Evolutionary conservation across 805 yeast genomes (phyloP).

Genomic region (Wickerhamiella domercqiae): DNA sequence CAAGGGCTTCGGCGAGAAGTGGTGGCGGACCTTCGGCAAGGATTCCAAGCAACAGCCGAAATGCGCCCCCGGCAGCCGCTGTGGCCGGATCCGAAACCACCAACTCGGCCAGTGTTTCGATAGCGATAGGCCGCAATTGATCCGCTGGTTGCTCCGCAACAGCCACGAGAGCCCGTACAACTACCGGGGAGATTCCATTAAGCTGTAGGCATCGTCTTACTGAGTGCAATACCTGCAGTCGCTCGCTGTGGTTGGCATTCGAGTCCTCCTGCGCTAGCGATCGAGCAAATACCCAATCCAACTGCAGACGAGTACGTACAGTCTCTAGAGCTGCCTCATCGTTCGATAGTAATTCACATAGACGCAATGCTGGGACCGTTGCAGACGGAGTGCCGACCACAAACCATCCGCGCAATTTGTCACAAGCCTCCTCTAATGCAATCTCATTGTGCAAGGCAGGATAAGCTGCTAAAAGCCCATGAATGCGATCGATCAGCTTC

Average conservation of each 20-base stretch:
- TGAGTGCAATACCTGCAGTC: slow-evolving; percentile 63
- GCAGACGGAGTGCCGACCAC: slow-evolving; percentile 30
- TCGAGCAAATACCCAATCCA: slow-evolving; percentile 49
- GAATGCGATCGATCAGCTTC: slow-evolving; percentile 7
- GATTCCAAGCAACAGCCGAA: slow-evolving; percentile 31
- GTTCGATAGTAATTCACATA: slow-evolving; percentile 49
- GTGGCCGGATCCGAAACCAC: slow-evolving; percentile 31
- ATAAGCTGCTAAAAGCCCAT: slow-evolving; percentile 7
- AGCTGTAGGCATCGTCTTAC: slow-evolving; percentile 46
- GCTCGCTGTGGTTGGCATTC: slow-evolving; percentile 35
- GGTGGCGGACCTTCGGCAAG: slow-evolving; percentile 40
- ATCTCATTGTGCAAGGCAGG: slow-evolving; percentile 11
- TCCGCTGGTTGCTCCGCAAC: slow-evolving; percentile 43
- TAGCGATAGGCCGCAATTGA: slow-evolving; percentile 33
- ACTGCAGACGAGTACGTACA: slow-evolving; percentile 33
- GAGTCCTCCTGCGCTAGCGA: slow-evolving; percentile 46
- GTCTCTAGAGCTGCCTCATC: slow-evolving; percentile 38
- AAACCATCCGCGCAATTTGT: slow-evolving; percentile 43
- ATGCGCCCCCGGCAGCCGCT: slow-evolving; percentile 32
- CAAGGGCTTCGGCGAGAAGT: slow-evolving; percentile 30
- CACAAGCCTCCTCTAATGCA: slow-evolving; percentile 21
- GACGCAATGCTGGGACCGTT: slow-evolving; percentile 59
- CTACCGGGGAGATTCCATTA: slow-evolving; percentile 38
- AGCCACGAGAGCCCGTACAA: slow-evolving; percentile 51
- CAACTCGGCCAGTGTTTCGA: slow-evolving; percentile 41